These are phyloP conservation scores for Suillus sp. DNA, from an alignment of 768 basidiomycete genomes.

Conservation along the genomic window DNA sequence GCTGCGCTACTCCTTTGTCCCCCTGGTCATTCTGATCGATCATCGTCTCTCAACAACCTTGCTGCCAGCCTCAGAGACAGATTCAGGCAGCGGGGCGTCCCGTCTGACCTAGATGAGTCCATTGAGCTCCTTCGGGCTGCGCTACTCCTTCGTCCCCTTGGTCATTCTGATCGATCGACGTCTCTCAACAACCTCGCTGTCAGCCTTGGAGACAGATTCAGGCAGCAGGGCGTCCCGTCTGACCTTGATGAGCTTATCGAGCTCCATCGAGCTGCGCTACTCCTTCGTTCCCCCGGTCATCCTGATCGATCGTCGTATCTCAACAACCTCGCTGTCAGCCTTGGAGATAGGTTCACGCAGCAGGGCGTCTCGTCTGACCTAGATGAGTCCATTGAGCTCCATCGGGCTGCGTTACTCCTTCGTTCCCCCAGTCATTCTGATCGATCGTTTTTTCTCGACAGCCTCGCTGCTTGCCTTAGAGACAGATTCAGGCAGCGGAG, in stretches of 20 bases:
- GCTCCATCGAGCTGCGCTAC: background rate
- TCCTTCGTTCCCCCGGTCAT: background rate
- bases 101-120: conserved; percentile 20
- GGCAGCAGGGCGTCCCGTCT: conserved; percentile 6
- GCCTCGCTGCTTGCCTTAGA: background rate
- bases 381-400: background rate
- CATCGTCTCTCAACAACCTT: conserved; percentile 18
- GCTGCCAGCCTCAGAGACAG: conserved; percentile 13
- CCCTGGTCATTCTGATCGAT: no score
- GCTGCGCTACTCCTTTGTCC: no score
- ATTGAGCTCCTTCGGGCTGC: background rate
- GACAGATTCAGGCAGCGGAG: background rate
- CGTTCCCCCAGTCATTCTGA: background rate
- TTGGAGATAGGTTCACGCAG: background rate
- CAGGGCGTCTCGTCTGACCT: no score
- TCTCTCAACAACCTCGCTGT: conserved; percentile 19
- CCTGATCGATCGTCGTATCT: background rate
- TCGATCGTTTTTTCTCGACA: background rate
- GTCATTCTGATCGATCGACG: background rate
- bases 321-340: background rate
- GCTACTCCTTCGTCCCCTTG: no score
- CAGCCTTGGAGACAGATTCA: conserved; percentile 14
- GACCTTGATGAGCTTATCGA: conserved; percentile 20
- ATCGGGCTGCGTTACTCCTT: background rate
- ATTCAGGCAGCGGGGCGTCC: conserved; percentile 12